Base-by-base conservation (phyloP, 495 filamentous ascomycete genomes). In the Aspergillus sclerotioniger region DNA sequence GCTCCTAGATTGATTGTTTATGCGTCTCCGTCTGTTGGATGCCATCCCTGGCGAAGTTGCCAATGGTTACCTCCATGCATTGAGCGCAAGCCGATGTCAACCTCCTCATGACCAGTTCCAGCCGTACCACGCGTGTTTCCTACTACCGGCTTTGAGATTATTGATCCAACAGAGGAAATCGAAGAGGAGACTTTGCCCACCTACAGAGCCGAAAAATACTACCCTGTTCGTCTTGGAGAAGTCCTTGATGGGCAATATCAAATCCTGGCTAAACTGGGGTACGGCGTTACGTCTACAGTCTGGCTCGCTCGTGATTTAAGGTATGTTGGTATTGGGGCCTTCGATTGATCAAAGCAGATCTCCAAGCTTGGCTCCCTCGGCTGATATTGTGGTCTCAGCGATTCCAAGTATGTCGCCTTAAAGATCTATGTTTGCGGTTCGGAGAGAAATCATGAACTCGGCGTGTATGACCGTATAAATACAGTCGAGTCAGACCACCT, bases 241-340 rank as follows among this genome's bases (percentile, higher is more conserved):
- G 54, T 58, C 8, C 60, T 83, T 17, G 59, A 68, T 39, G 54
- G 58, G 37, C 64, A 69, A n/a, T 82, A 79, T 61, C 65, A 71
- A 37, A 71, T 79, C 28, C 60, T 76, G n/a, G 73, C 78, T 59
- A 84, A 84, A 51, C 66, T 82, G 29, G 79, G 80, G 6, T 71
- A 64, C 28, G 79, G 80, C 16, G 70, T 71, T 0, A 77, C 67
- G 20, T 74, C 71, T 1, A 81, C 73, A 5, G 78, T 80, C 37
- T 84, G 80, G 80, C 69, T 84, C 20, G 78, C 71, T 17, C 66
- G 67, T 9, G 78, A 83, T 41, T 55, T 67, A 53, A 20, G 59
- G 62, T 68, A 56, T 9, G 64, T 67, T 35, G 31, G 33, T 35
- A 1, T 35, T 35, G 33, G 9, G 2, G 2, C 9, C 2, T 35